phyloP scores from a whole-genome alignment of 2,329 filamentous ascomycete species.

The Amesomyces nigricolor region DNA sequence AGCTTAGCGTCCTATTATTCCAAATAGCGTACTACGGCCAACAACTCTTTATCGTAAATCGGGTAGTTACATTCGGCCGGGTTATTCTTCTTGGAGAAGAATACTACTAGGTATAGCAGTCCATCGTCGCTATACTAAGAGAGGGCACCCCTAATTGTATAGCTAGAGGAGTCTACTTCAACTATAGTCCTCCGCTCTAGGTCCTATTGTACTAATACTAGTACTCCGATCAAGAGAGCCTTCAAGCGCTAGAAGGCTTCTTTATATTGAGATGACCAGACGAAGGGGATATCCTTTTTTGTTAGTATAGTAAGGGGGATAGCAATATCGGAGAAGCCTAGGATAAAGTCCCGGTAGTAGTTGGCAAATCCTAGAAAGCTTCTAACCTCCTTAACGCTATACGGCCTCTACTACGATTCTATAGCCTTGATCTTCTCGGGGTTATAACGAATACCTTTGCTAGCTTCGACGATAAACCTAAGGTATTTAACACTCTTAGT shows the following conservation, averaged over 20 bases:
- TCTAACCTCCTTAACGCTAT: background rate
- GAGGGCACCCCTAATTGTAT: too few species aligned
- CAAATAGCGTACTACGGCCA: too few species aligned
- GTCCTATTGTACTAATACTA: too few species aligned
- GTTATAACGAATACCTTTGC: background rate
- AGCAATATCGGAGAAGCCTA: background rate
- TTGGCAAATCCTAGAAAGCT: constrained; percentile 5
- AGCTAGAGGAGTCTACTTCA: too few species aligned
- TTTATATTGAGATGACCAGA: constrained; percentile 1
- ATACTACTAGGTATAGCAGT: too few species aligned
- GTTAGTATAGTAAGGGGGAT: constrained; percentile 3
- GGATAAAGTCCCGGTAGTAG: constrained; percentile 7
- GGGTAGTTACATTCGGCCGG: too few species aligned
- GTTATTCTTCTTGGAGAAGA: too few species aligned
- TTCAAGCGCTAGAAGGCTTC: constrained; percentile 1
- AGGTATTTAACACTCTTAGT: constrained; percentile 1
- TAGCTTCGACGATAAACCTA: background rate
- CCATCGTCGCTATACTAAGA: too few species aligned
- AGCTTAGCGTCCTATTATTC: too few species aligned
- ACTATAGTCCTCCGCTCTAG: too few species aligned
- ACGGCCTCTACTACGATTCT: background rate
- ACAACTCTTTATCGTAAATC: too few species aligned
- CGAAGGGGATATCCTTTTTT: constrained; percentile 1
- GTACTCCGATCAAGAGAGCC: too few species aligned
- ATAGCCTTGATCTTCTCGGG: constrained; percentile 3